A percentile compares a stretch with the other conserved stretches of the same genome.
These are phyloP conservation scores for Chlorella sp. DNA, from an alignment of 139 green algal species.

Conservation along the genomic window DNA sequence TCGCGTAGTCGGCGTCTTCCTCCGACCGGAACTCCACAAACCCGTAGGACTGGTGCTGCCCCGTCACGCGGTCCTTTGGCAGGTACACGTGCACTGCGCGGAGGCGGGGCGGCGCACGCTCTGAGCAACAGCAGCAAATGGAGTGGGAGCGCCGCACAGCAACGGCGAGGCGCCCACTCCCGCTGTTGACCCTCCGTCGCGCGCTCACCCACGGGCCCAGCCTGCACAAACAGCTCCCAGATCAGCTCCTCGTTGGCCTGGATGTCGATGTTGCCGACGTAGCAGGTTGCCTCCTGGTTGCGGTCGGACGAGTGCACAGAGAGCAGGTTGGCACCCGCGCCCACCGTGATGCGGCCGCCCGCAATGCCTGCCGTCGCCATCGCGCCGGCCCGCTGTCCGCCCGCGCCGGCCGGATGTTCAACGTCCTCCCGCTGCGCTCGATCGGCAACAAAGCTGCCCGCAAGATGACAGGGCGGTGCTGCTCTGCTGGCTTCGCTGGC, in stretches of 20 bases:
- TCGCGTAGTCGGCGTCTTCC: constrained; percentile 96
- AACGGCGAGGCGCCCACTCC: too few species aligned
- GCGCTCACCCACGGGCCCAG: constrained; percentile 87
- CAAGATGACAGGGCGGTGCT: too few species aligned
- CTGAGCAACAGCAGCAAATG: background rate
- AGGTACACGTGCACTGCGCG: constrained; percentile 96
- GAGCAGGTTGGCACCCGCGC: constrained; percentile 93
- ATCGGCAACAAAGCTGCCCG: too few species aligned
- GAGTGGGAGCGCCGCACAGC: background rate
- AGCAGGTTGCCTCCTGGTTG: constrained; percentile 95
- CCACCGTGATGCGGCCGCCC: constrained; percentile 87
- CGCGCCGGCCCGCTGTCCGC: too few species aligned
- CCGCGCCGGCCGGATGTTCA: too few species aligned
- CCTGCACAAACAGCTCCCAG: constrained; percentile 98
- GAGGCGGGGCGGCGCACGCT: background rate
- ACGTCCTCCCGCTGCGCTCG: too few species aligned
- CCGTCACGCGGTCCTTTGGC: constrained; percentile 97
- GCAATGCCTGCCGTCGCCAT: too few species aligned
- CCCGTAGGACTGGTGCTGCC: constrained; percentile 95
- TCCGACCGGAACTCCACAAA: constrained; percentile 96
- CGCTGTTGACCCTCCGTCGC: too few species aligned
- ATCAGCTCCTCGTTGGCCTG: constrained; percentile 95
- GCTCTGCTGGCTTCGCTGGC: too few species aligned
- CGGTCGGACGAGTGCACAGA: constrained; percentile 82
- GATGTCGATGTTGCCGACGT: constrained; percentile 94